phyloP scores from a whole-genome alignment of 1,139 yeast species.

The Geotrichum phurueaensis region DNA sequence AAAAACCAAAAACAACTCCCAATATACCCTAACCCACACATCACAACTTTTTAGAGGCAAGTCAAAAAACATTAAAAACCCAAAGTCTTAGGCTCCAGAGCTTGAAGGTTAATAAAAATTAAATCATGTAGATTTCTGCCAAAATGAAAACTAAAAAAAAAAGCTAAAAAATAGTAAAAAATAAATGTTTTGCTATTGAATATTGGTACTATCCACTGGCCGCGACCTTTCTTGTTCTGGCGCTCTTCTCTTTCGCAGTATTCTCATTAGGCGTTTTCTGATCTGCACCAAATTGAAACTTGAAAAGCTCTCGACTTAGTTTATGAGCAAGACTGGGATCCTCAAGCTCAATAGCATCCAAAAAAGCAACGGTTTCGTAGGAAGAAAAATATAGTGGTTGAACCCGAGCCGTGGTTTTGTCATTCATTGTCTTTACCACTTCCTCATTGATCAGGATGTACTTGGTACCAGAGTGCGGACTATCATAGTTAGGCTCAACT shows the following conservation, averaged over 20 bases:
- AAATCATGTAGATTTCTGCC: no score
- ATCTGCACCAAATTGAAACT: conserved; percentile 15
- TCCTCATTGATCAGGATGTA: conserved; percentile 37
- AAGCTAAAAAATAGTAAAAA: not conserved
- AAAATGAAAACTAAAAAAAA: not conserved
- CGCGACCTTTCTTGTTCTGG: not conserved
- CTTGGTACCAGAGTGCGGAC: conserved; percentile 47
- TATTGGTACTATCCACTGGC: conserved; percentile 3
- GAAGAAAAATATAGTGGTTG: conserved; percentile 18
- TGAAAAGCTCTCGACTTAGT: conserved; percentile 30
- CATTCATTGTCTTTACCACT: conserved; percentile 16
- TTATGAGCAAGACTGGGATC: conserved; percentile 34
- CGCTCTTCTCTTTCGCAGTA: not conserved
- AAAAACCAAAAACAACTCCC: not conserved
- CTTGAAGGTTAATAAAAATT: no score
- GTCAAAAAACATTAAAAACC: not conserved
- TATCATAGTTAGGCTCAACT: conserved; percentile 47
- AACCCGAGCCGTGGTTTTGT: not conserved
- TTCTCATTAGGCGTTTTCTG: not conserved
- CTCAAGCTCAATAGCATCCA: conserved; percentile 36
- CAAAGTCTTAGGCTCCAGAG: not conserved
- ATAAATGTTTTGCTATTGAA: not conserved
- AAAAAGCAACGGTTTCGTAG: conserved; percentile 20
- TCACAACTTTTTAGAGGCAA: not conserved
- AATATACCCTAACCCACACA: not conserved